These are phyloP conservation scores for Salix caprea DNA, from an alignment of 345 rosid species.

Conservation along the genomic window DNA sequence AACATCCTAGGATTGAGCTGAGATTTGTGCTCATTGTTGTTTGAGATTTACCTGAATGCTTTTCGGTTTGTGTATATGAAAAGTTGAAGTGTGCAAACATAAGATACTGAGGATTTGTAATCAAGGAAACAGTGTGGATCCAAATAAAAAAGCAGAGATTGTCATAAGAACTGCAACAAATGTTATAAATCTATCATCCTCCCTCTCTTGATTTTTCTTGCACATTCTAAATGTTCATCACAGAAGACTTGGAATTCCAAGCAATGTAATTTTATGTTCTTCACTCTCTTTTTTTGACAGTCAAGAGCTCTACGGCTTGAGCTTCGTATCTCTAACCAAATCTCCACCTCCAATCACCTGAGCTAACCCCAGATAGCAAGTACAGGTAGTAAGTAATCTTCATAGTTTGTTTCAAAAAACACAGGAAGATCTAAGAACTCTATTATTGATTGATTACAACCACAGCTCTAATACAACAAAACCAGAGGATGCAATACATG, in stretches of 20 bases:
- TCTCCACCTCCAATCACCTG: not conserved
- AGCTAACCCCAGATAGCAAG: not conserved
- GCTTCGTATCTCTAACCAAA: not conserved
- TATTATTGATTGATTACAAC: not conserved
- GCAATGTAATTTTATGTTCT: not conserved
- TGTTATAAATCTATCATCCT: no score
- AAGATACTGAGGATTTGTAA: not conserved
- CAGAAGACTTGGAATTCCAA: no score
- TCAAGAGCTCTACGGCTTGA: not conserved
- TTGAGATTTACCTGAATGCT: slow-evolving; percentile 4
- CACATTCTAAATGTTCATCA: no score
- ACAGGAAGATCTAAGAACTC: not conserved
- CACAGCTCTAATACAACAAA: not conserved
- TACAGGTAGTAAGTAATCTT: not conserved
- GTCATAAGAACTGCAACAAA: not conserved
- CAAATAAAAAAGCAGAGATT: not conserved
- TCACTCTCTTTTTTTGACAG: not conserved
- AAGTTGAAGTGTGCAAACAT: not conserved
- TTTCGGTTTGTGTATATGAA: slow-evolving; percentile 16
- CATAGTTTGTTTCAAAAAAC: not conserved
- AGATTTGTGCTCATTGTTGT: not conserved
- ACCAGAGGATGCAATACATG: not conserved
- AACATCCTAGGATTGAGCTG: slow-evolving; percentile 9
- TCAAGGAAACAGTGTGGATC: slow-evolving; percentile 1
- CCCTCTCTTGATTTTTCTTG: no score